These are phyloP conservation scores for Fusarium burgessii DNA, from an alignment of 2,329 filamentous ascomycete species.

Conservation along the genomic window DNA sequence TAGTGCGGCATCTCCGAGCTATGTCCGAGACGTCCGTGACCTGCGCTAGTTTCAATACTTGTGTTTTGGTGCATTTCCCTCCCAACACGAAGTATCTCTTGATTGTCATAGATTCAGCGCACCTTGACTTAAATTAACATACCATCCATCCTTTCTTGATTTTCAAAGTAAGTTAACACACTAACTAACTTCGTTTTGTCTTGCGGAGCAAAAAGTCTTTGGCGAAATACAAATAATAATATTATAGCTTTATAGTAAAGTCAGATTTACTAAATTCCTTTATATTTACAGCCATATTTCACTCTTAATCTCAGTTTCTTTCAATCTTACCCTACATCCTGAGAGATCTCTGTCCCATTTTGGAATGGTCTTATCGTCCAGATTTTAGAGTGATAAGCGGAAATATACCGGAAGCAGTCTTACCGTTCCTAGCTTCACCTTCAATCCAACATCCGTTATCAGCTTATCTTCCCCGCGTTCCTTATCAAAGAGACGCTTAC, in stretches of 20 bases:
- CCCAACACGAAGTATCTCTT: fast-evolving
- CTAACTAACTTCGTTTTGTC: fast-evolving
- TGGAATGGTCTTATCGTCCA: not conserved
- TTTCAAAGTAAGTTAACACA: fast-evolving
- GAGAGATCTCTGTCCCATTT: too few species aligned
- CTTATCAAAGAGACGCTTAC: not conserved
- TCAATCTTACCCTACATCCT: too few species aligned
- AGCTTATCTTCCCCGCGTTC: not conserved
- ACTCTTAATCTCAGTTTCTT: too few species aligned
- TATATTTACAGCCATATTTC: too few species aligned
- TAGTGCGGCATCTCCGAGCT: fast-evolving
- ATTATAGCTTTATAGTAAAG: too few species aligned
- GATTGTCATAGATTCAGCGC: too few species aligned
- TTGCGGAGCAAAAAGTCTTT: too few species aligned
- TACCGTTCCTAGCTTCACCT: not conserved
- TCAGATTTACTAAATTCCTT: too few species aligned
- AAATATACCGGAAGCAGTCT: not conserved
- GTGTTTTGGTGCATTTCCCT: fast-evolving
- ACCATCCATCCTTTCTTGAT: fast-evolving
- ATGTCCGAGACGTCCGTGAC: too few species aligned
- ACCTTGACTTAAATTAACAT: fast-evolving
- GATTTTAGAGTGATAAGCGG: not conserved
- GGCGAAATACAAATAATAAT: too few species aligned
- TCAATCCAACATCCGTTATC: not conserved
- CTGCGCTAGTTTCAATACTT: fast-evolving